Percentiles rank a stretch among this genome's conserved stretches.
Conservation (phyloP, 2,329 filamentous ascomycete species). For the Celoporthe dispersa region DNA sequence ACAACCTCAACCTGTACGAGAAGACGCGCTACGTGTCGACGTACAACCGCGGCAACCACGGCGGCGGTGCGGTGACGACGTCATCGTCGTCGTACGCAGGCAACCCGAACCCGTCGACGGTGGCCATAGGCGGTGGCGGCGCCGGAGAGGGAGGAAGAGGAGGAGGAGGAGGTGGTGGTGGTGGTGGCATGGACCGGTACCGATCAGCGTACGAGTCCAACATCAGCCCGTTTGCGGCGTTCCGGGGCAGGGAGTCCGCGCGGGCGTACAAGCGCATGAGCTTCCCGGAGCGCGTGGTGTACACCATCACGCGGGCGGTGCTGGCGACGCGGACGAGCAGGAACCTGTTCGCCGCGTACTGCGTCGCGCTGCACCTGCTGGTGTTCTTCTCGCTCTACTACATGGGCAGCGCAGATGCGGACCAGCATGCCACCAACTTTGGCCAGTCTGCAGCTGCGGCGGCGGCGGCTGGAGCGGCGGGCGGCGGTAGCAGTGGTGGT, state of each 20-base stretch:
- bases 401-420: constrained; percentile 72
- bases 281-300: constrained; percentile 85
- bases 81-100: constrained; percentile 65
- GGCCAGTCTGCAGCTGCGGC: constrained; percentile 53
- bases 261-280: constrained; percentile 93
- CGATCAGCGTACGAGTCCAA: constrained; percentile 92
- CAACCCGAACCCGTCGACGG: constrained; percentile 77
- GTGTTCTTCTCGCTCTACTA: constrained; percentile 88
- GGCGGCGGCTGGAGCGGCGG: constrained; percentile 44
- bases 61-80: constrained; percentile 45
- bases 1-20: constrained; percentile 95
- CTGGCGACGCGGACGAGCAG: constrained; percentile 87
- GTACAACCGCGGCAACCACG: constrained; percentile 75
- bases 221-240: constrained; percentile 93
- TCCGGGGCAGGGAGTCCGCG: constrained; percentile 89
- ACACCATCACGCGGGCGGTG: constrained; percentile 88
- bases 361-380: constrained; percentile 83
- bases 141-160: constrained; percentile 57
- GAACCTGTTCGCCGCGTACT: constrained; percentile 93
- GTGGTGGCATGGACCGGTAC: constrained; percentile 70
- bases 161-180: constrained; percentile 55
- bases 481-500: constrained; percentile 22
- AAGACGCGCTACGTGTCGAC: constrained; percentile 96
- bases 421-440: constrained; percentile 62
- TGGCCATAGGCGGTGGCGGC: constrained; percentile 58